A percentile compares a stretch with the other conserved stretches of the same genome.
These are phyloP conservation scores for Quercus tomentella DNA, from an alignment of 331 rosid genomes.

Conservation along the genomic window DNA sequence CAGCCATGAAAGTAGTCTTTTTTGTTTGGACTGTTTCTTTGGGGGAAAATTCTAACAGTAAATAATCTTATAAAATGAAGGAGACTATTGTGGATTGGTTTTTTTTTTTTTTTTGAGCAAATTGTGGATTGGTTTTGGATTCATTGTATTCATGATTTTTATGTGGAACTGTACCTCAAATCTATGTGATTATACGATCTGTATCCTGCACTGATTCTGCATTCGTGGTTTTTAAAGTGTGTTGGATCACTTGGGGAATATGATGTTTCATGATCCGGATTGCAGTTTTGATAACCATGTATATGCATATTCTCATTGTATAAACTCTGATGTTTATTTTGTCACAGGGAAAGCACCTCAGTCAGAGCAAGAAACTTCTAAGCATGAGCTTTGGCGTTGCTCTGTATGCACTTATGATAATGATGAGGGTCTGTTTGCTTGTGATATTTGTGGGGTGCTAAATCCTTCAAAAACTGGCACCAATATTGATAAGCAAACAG, in stretches of 20 bases:
- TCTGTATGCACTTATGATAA: slow-evolving; percentile 85
- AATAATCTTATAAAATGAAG: too few relatives aligned
- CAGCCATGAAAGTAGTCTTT: too few relatives aligned
- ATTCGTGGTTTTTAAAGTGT: too few relatives aligned
- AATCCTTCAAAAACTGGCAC: slow-evolving; percentile 32
- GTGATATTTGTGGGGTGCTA: slow-evolving; percentile 93
- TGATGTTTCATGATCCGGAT: too few relatives aligned
- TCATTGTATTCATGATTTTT: not conserved
- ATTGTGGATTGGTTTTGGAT: too few relatives aligned
- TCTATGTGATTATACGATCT: not conserved
- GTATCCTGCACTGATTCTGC: too few relatives aligned
- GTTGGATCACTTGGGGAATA: too few relatives aligned
- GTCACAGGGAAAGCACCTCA: slow-evolving; percentile 41
- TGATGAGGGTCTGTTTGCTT: slow-evolving; percentile 57
- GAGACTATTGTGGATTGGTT: too few relatives aligned
- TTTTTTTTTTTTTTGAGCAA: too few relatives aligned
- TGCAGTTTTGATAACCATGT: too few relatives aligned
- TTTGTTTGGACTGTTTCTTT: too few relatives aligned
- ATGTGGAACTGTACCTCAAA: not conserved
- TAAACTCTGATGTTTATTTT: slow-evolving; percentile 10
- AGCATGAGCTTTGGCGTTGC: slow-evolving; percentile 63
- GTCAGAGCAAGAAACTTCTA: slow-evolving; percentile 39
- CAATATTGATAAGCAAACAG: slow-evolving; percentile 43
- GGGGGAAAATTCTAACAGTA: too few relatives aligned
- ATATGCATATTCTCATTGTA: slow-evolving; percentile 1